Evolutionary conservation across 75 land plant genomes (phyloP), one percentile per base, ranked within the genome.

Genomic region (Adiantum capillusveneris): DNA sequence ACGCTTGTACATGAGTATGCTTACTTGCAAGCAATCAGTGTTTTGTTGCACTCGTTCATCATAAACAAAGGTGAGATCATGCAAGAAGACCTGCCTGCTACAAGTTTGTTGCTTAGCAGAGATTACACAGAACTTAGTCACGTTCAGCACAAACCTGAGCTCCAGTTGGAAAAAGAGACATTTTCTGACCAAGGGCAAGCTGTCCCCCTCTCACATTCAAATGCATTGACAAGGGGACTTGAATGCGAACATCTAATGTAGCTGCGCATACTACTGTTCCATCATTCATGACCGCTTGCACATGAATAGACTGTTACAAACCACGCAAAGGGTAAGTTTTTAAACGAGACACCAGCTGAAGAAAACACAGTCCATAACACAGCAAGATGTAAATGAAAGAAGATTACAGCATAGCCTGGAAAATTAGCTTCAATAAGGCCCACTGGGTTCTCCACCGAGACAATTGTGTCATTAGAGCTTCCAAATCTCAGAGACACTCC

Each of bases 171-270:
- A 73, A 79, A 25, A 85, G 74, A 17, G 87, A 82, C 79, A 85
- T 79, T 31, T 73, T 75, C 42, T 67, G 67, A 13, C 90, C 90
- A 63, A 85, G 70, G 66, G 69, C 81, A 48, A 88, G 79, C 48
- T 88, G 81, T 1, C 84, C 83, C 48, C 87, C 85, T 58, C 80
- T 82, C 29, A 83, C 69, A 68, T 77, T 80, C 62, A 93, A 66
- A 1, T 14, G 17, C 71, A 79, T 78, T 18, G 71, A 43, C 56
- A 73, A 65, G 50, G 95, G 98, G 27, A 88, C 67, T 55, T 76
- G 81, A 0, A 94, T 83, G 66, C 43, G 62, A 22, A 94, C 65
- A 27, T 52, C 69, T 7, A 69, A 76, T 64, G 57, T 63, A 57
- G 87, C 87, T 68, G 81, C 77, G 79, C 88, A 82, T 30, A 86